These are phyloP conservation scores for Lizonia empirigonia DNA, from an alignment of 2,329 filamentous ascomycete species.

Conservation along the genomic window DNA sequence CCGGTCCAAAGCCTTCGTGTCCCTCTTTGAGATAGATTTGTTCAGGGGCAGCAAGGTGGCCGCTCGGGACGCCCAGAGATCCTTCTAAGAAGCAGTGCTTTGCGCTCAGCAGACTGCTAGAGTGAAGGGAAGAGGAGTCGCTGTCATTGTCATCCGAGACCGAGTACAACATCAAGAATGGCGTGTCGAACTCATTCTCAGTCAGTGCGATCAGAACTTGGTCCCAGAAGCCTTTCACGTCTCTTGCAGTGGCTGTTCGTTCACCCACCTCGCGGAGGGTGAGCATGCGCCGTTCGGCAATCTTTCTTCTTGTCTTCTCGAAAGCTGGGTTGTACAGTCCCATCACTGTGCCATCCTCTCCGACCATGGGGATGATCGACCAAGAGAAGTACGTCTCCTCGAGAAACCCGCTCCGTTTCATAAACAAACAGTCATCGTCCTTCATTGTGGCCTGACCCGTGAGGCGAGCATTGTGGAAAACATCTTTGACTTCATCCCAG, in stretches of 20 bases:
- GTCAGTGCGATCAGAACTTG: conserved; percentile 72
- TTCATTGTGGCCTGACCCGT: conserved; percentile 84
- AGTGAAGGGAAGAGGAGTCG: conserved; percentile 73
- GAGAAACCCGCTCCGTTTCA: conserved; percentile 70
- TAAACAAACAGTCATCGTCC: conserved; percentile 77
- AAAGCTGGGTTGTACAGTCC: conserved; percentile 81
- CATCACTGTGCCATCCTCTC: conserved; percentile 73
- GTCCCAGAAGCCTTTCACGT: conserved; percentile 75
- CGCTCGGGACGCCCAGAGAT: conserved; percentile 68
- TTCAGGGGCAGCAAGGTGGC: conserved; percentile 65
- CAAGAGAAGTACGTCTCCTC: conserved; percentile 85
- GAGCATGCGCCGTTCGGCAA: conserved; percentile 80
- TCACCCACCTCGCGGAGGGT: conserved; percentile 79
- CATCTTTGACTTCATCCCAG: conserved; percentile 71
- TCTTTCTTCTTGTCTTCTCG: conserved; percentile 78
- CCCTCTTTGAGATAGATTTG: conserved; percentile 72
- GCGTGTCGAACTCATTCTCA: conserved; percentile 76
- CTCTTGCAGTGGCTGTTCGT: conserved; percentile 72
- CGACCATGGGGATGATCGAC: conserved; percentile 79
- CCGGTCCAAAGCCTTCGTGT: conserved; percentile 74
- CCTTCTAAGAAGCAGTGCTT: conserved; percentile 74
- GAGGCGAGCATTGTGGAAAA: conserved; percentile 69
- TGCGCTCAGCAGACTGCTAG: conserved; percentile 65
- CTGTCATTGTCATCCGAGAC: conserved; percentile 73
- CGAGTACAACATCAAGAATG: conserved; percentile 78